These are phyloP conservation scores for Pontederia paniculata DNA, from an alignment of 176 grass and related monocot genomes.

Conservation along the genomic window DNA sequence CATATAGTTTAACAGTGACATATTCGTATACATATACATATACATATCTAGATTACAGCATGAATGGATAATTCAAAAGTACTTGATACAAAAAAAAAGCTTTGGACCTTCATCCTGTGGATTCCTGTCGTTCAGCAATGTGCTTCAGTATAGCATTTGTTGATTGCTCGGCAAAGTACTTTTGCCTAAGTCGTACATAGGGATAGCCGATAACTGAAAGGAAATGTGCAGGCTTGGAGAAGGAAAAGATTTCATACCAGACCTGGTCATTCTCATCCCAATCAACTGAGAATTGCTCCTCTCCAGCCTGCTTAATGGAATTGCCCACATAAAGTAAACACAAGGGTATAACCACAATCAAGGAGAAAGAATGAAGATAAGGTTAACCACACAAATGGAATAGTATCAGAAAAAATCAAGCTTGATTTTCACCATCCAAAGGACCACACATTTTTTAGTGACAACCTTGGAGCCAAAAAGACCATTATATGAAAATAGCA, in stretches of 20 bases:
- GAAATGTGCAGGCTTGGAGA: conserved; percentile 65
- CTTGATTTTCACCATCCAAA: too few relatives aligned
- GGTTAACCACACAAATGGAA: too few relatives aligned
- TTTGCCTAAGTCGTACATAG: conserved; percentile 57
- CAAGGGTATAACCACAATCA: too few relatives aligned
- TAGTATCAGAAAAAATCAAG: too few relatives aligned
- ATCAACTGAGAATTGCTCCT: conserved; percentile 69
- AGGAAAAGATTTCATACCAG: conserved; percentile 78
- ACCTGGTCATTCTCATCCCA: conserved; percentile 54
- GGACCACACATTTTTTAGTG: too few relatives aligned
- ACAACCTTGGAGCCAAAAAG: too few relatives aligned
- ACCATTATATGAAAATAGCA: too few relatives aligned
- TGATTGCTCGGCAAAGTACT: conserved; percentile 44
- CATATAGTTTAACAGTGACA: too few relatives aligned
- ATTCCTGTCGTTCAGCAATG: conserved; percentile 16
- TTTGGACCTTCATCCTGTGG: not conserved
- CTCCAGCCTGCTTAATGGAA: conserved; percentile 40
- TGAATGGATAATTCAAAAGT: not conserved
- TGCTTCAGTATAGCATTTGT: conserved; percentile 33
- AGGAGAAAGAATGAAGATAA: too few relatives aligned
- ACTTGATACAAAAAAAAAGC: not conserved
- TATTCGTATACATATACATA: too few relatives aligned
- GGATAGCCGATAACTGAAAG: conserved; percentile 49
- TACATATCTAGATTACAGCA: too few relatives aligned
- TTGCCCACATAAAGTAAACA: too few relatives aligned